A percentile compares a stretch with the other conserved stretches of the same genome.
Conservation (phyloP, 1,139 yeast genomes). For the Arxiozyma slooffiae region DNA sequence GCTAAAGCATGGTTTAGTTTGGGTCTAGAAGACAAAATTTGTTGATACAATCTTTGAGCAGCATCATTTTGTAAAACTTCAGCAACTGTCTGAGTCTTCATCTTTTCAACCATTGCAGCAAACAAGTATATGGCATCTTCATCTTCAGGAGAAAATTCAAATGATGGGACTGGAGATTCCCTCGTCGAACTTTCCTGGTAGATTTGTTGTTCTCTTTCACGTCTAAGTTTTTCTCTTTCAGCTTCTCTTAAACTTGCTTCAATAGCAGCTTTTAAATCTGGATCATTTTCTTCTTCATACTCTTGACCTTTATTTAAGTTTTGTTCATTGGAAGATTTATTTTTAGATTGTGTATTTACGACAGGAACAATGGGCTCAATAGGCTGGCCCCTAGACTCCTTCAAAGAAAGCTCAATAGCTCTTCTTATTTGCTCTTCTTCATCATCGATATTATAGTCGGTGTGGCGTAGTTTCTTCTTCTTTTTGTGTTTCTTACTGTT, state of each 20-base stretch:
- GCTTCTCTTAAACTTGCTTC: constrained; percentile 83
- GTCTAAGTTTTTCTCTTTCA: constrained; percentile 35
- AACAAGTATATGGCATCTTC: constrained; percentile 70
- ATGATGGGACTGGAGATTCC: constrained; percentile 29
- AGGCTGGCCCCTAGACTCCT: constrained; percentile 36
- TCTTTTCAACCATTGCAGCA: constrained; percentile 52
- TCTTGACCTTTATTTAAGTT: neutral
- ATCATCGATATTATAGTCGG: constrained; percentile 16
- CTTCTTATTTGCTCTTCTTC: constrained; percentile 70
- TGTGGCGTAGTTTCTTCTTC: constrained; percentile 16
- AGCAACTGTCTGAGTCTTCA: constrained; percentile 43
- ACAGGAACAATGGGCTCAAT: constrained; percentile 23
- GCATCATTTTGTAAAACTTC: constrained; percentile 52
- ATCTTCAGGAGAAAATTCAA: constrained; percentile 64
- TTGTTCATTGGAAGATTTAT: neutral
- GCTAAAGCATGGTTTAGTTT: constrained; percentile 60
- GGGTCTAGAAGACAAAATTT: constrained; percentile 60
- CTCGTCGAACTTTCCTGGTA: constrained; percentile 17
- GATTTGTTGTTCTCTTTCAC: constrained; percentile 13
- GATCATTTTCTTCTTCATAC: constrained; percentile 64
- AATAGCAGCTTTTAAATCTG: constrained; percentile 86
- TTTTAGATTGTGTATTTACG: constrained; percentile 6
- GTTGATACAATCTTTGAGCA: constrained; percentile 54
- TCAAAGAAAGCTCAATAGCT: constrained; percentile 72
- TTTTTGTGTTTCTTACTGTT: constrained; percentile 9